Base-by-base conservation (phyloP, 1,284 basidiomycete genomes). In the Cryptococcus hybrid region DNA sequence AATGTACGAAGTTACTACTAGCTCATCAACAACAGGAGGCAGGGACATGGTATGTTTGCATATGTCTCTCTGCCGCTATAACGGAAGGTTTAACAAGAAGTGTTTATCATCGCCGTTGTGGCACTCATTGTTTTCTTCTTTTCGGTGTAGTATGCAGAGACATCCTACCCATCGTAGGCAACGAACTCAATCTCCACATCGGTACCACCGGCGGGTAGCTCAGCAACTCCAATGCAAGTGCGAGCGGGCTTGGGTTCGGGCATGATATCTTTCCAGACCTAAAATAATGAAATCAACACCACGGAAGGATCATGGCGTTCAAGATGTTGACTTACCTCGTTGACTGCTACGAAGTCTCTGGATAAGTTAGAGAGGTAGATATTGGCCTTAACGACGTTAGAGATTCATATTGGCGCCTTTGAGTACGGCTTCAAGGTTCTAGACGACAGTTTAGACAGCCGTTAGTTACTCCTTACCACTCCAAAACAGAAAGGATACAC, bases 131-230 rank as follows among this genome's bases (percentile, higher is more conserved):
- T 15, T 42, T 15, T 15, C 40, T 11, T 4, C 40, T 42, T 42
- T 15, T 3, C 15, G 12, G 11, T 12, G 40, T 12, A 12, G 12
- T 42, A 42, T 42, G 15, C 15, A 15, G 40, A 4, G 15, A 47
- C 45, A 18, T 47, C 47, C 30, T 47, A 47, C 13, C 65, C 70
- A 46, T 73, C 68, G 56, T 70, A 74, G 35, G 85, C 85, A 40
- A 84, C 79, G 61, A 85, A 86, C 66, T 88, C 86, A 47, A 88
- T 84, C 77, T 87, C 85, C 37, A 88, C 82, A 59, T 81, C 81
- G 2, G 84, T 85, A 9, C 83, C 83, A 24, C 73, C 71, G 52
- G 84, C 63, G 0, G 86, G 85, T 12, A 88, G 80, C 18, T 80
- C 73, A 2, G 80, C 82, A 13, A 88, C 86, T 3, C 85, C 86